Evolutionary conservation across 495 filamentous ascomycete species (phyloP).

Genomic region (Aspergillus panamensis): DNA sequence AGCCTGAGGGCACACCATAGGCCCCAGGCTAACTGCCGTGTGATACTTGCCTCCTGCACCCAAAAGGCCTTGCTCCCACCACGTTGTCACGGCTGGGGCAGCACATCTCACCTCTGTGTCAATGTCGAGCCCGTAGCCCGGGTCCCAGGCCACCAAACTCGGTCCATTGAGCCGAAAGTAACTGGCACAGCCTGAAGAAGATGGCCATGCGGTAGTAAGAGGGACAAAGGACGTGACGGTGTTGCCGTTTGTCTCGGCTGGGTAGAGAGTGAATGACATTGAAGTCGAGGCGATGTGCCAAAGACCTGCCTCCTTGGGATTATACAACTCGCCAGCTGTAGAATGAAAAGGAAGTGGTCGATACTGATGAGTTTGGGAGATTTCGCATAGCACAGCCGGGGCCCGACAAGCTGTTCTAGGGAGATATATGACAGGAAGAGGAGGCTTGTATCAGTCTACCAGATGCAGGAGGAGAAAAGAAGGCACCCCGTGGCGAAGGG

Average conservation of each 20-base stretch:
- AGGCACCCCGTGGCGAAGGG: too few species aligned
- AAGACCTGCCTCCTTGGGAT: not conserved
- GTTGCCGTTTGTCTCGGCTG: not conserved
- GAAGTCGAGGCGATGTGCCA: not conserved
- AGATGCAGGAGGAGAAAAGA: too few species aligned
- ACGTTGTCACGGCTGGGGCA: conserved; percentile 12
- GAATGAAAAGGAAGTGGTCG: not conserved
- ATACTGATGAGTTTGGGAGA: not conserved
- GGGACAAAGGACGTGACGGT: conserved; percentile 5
- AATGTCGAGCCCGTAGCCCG: conserved; percentile 9
- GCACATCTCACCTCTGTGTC: conserved; percentile 5
- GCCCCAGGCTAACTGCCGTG: conserved; percentile 10
- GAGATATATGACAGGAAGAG: not conserved
- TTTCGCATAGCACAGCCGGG: not conserved
- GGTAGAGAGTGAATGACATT: not conserved
- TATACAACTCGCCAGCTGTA: not conserved
- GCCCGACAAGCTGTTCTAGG: not conserved
- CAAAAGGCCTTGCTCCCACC: conserved; percentile 12
- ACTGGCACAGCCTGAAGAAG: conserved; percentile 4
- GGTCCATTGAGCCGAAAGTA: conserved; percentile 4
- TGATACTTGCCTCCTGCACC: not conserved
- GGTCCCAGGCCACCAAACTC: conserved; percentile 7
- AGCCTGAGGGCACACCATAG: conserved; percentile 8
- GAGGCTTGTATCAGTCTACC: too few species aligned
- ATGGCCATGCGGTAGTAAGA: conserved; percentile 3